Percentiles rank a stretch among this genome's conserved stretches.
phyloP scores from a whole-genome alignment of 441 rosid species.

The Isatis lusitanica region DNA sequence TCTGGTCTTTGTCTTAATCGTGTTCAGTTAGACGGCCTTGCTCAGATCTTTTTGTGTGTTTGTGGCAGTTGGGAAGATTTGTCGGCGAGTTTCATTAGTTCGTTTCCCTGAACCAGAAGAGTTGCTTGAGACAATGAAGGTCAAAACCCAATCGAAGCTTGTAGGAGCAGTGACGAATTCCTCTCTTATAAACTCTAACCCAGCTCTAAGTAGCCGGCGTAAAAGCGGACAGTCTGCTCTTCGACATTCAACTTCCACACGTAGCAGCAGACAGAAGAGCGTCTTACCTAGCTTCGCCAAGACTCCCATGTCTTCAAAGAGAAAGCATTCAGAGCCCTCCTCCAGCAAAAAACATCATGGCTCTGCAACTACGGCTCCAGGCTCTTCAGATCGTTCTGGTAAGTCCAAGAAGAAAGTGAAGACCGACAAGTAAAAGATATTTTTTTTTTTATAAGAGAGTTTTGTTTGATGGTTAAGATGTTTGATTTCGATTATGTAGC shows the following conservation, averaged over 20 bases:
- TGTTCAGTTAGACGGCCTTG: too few relatives aligned
- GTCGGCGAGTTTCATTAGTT: conserved; percentile 59
- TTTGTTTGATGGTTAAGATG: conserved; percentile 3
- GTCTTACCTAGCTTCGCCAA: conserved; percentile 40
- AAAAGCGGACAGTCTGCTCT: conserved; percentile 34
- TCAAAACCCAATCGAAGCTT: conserved; percentile 34
- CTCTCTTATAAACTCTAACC: conserved; percentile 32
- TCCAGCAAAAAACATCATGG: conserved; percentile 37
- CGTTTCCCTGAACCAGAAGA: conserved; percentile 63
- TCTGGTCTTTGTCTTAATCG: too few relatives aligned
- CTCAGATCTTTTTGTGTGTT: too few relatives aligned
- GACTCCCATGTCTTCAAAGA: conserved; percentile 45
- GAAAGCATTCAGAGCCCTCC: conserved; percentile 40
- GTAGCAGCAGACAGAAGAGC: conserved; percentile 52
- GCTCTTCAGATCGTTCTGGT: conserved; percentile 43
- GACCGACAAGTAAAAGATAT: conserved; percentile 28
- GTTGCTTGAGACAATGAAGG: conserved; percentile 39
- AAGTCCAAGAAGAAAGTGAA: conserved; percentile 44
- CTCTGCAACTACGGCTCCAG: conserved; percentile 35
- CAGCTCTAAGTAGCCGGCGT: conserved; percentile 36
- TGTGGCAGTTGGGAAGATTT: conserved; percentile 63
- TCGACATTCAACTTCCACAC: conserved; percentile 43
- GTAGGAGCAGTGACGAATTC: conserved; percentile 42
- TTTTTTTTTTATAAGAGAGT: conserved; percentile 6
- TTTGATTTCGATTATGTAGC: background rate